Base-by-base conservation (phyloP, 805 yeast species). In the Zygotorulaspora danielsina region DNA sequence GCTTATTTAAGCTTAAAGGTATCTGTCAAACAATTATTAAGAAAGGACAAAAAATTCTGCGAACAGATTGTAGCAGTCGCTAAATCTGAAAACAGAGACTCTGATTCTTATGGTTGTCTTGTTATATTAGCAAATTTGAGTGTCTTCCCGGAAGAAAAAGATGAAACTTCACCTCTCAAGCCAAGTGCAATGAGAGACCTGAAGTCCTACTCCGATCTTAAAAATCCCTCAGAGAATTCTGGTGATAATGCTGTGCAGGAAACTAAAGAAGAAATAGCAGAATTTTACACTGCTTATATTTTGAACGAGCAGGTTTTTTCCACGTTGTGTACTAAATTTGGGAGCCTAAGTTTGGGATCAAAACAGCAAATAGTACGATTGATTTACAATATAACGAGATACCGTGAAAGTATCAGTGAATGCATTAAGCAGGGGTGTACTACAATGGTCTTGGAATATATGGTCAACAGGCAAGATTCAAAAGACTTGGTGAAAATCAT, bases 351-450 rank as follows among this genome's bases (percentile, higher is more conserved):
- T 32, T 39, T 32, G 3, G 57, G 59, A 6, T 46, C 61, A n/a
- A 54, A 55, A 27, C 53, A 58, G 25, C 70, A 64, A 39, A 44
- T 53, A 1, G 46, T 65, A 12, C 55, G 59, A 12, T 46, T 66
- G 5, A 40, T 64, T 5, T 57, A 58, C 45, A 67, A 65, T 37
- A 22, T 59, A 2, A 50, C 65, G 2, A 50, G 59, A 27, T 42
- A 49, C 2, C 53, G 45, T 12, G 33, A 38, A 2, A n/a, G 13
- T 25, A 44, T 47, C 44, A 40, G 46, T 5, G 69, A 54, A 41
- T 56, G 69, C 17, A 71, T 66, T 20, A 64, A 57, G 40, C 79
- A 76, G 51, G 81, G 81, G 2, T 70, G 70, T 1, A 52, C 71
- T 4, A 63, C 65, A 12, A 44, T 70, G 0, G 33, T 71, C 1